Evolutionary conservation across 306 rosid species (phyloP).

Genomic region (Calophaca sinica): DNA sequence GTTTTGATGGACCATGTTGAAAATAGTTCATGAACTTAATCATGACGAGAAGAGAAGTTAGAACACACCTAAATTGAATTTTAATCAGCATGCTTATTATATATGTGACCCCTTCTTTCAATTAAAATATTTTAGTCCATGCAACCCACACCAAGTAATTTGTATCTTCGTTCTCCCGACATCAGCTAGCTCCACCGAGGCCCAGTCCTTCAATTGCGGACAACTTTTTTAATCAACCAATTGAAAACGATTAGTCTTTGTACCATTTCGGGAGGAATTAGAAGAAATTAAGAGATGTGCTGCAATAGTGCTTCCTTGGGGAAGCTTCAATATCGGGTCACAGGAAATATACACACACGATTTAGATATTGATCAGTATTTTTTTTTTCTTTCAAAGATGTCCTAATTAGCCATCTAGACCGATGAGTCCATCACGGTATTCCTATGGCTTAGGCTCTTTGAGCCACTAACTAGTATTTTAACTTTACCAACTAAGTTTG

Average conservation of each 20-base stretch:
- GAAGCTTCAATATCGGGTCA: slow-evolving; percentile 35
- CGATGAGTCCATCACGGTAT: too few relatives aligned
- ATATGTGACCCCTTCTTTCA: slow-evolving; percentile 18
- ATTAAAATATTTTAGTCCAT: slow-evolving; percentile 34
- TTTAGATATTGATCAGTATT: not conserved
- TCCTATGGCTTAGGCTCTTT: too few relatives aligned
- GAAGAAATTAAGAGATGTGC: slow-evolving; percentile 9
- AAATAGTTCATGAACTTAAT: slow-evolving; percentile 40
- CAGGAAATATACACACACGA: not conserved
- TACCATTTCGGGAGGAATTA: not conserved
- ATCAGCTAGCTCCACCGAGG: slow-evolving; percentile 44
- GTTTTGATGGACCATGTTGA: slow-evolving; percentile 35
- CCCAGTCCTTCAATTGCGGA: slow-evolving; percentile 51
- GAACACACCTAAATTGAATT: slow-evolving; percentile 48
- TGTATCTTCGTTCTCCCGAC: slow-evolving; percentile 28
- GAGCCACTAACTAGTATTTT: too few relatives aligned
- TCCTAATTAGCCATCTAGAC: too few relatives aligned
- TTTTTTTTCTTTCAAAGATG: too few relatives aligned
- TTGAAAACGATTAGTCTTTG: not conserved
- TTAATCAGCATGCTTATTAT: slow-evolving; percentile 15
- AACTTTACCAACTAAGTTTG: too few relatives aligned
- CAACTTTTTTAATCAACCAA: slow-evolving; percentile 29
- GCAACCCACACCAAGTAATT: slow-evolving; percentile 31
- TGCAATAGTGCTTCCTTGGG: slow-evolving; percentile 31
- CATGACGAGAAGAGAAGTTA: slow-evolving; percentile 44